Evolutionary conservation across 176 grass and related monocot species (phyloP), one percentile per base, ranked within the genome.

Genomic region (Alopecurus myosuroides): DNA sequence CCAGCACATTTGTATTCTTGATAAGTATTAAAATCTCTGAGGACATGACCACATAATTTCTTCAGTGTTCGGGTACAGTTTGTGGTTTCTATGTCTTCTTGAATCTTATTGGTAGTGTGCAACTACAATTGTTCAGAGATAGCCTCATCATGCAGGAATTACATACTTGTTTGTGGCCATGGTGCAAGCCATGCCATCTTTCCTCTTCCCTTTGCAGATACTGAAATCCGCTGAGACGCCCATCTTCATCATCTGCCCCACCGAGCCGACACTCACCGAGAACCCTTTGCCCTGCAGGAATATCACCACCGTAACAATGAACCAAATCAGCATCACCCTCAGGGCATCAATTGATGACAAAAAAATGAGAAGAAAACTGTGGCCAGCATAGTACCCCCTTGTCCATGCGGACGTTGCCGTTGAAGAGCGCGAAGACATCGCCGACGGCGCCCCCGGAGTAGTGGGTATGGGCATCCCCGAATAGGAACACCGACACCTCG

Each of bases 101-200:
- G 3, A 55, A 36, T 35, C 7, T 12, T 68, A 70, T 14, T 77
- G 51, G 28, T 7, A 81, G 31, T 39, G 72, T n/a, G 12, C 49
- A 83, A 64, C 18, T 18, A 52, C 31, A 77, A 12, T 31, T 55
- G n/a, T 82, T 44, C 51, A 55, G 45, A 82, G 14, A 91, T 34
- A 76, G 44, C 26, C 9, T 76, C 45, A 44, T 86, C 39, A 57
- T 52, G 22, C 8, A 58, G 46, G 9, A 63, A 20, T 50, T 35
- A 42, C 85, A 25, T 95, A 98, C 96, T 92, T 98, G 80, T 87
- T 92, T 89, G 95, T 94, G 34, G 37, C 81, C 96, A 98, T 98
- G 52, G 89, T 92, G 81, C 96, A 98, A n/a, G 87, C 77, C 81
- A 94, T 77, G 15, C 96, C 96, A 52, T 98, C 96, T 82, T 98